A percentile compares a stretch with the other conserved stretches of the same genome.
Conservation (phyloP, 192 early-diverging fungal genomes). For the Backusella luteola region DNA sequence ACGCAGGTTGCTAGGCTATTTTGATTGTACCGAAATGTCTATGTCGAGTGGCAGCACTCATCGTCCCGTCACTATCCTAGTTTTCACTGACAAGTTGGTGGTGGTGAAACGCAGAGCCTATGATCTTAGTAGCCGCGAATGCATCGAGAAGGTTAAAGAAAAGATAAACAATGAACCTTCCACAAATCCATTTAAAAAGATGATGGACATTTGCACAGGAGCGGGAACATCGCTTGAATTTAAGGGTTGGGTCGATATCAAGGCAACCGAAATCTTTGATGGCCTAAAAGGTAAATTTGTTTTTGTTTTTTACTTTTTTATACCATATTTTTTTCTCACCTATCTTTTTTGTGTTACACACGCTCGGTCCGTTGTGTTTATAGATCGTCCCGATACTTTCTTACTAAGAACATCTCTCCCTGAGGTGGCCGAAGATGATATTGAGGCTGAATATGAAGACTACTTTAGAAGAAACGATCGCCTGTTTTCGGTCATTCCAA, state of each 20-base stretch:
- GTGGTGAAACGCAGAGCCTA: slow-evolving; percentile 16
- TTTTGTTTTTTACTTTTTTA: background rate
- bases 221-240: background rate
- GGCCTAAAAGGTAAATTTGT: slow-evolving; percentile 15
- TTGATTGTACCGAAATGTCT: slow-evolving; percentile 25
- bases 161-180: too few relatives aligned
- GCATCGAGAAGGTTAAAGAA: background rate
- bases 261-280: background rate
- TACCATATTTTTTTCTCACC: background rate
- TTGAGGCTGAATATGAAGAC: background rate
- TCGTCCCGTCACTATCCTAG: slow-evolving; percentile 22
- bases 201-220: background rate
- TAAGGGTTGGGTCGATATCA: slow-evolving; percentile 17
- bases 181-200: background rate
- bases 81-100: slow-evolving; percentile 31
- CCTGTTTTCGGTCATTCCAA: background rate
- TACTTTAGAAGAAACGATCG: slow-evolving; percentile 16
- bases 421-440: background rate
- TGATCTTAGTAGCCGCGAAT: background rate
- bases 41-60: slow-evolving; percentile 4
- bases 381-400: slow-evolving; percentile 14
- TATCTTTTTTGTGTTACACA: background rate
- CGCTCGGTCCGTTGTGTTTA: background rate
- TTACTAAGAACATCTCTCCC: slow-evolving; percentile 9
- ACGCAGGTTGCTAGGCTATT: slow-evolving; percentile 17